These are phyloP conservation scores for Chrysophaeum taylorii DNA, from an alignment of 352 stramenopile genomes.

Conservation along the genomic window DNA sequence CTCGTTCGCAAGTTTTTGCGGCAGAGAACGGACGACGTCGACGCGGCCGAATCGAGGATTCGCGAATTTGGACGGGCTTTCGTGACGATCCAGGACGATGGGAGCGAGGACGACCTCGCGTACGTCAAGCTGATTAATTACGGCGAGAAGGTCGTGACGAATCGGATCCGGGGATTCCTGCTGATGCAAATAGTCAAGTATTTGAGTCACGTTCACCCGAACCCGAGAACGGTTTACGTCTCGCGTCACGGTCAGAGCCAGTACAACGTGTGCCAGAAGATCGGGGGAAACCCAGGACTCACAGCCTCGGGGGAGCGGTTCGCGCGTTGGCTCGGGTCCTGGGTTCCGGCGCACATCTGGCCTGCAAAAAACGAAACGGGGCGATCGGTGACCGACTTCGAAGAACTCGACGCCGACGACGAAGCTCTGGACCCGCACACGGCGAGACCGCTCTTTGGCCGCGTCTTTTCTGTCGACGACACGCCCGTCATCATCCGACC, in stretches of 20 bases:
- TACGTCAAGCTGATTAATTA: conserved; percentile 60
- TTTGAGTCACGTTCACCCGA: conserved; percentile 87
- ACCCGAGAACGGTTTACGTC: conserved; percentile 86
- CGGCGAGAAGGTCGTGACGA: conserved; percentile 54
- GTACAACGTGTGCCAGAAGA: conserved; percentile 92
- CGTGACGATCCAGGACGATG: conserved; percentile 10
- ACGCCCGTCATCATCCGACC: neutral
- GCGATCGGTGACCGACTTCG: conserved; percentile 60
- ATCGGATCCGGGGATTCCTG: conserved; percentile 59
- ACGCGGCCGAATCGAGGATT: neutral
- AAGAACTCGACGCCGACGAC: conserved; percentile 49
- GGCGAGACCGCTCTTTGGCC: neutral
- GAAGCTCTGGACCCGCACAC: neutral
- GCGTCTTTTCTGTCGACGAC: neutral
- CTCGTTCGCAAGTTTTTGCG: conserved; percentile 46
- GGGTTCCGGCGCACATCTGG: conserved; percentile 61
- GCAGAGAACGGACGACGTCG: neutral
- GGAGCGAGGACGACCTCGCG: neutral
- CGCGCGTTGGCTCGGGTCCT: conserved; percentile 78
- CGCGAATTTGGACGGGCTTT: neutral
- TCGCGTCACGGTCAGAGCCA: conserved; percentile 91
- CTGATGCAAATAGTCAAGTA: conserved; percentile 83
- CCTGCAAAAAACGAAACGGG: conserved; percentile 46
- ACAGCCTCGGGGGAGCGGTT: conserved; percentile 81
- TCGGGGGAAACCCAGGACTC: conserved; percentile 84